These are phyloP conservation scores for Mrakia gelida DNA, from an alignment of 768 basidiomycete genomes.

Conservation along the genomic window DNA sequence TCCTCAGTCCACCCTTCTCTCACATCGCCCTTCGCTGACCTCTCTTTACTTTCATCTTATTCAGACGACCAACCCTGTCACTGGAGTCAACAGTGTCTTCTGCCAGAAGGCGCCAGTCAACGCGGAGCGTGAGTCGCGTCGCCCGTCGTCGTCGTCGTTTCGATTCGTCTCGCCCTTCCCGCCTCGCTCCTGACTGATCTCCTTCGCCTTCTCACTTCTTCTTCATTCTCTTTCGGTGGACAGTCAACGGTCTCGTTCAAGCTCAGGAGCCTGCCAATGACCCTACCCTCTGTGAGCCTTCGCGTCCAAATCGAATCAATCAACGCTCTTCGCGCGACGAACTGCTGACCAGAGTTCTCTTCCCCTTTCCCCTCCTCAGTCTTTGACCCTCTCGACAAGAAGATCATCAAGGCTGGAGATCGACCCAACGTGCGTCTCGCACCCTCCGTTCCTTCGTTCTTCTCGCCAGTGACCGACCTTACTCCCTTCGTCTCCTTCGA, in stretches of 20 bases:
- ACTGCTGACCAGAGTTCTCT: not conserved
- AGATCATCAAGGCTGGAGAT: slow-evolving; percentile 6
- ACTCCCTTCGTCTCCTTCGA: not conserved
- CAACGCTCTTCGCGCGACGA: too few relatives aligned
- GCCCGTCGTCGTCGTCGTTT: too few relatives aligned
- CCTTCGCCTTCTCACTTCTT: not conserved
- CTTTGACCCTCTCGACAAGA: slow-evolving; percentile 16
- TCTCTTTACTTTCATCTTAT: too few relatives aligned
- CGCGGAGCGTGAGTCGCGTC: slow-evolving; percentile 42
- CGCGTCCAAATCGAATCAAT: not conserved
- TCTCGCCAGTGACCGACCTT: not conserved
- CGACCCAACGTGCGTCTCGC: not conserved
- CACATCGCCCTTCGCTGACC: too few relatives aligned
- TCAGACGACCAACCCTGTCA: too few relatives aligned
- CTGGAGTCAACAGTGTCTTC: slow-evolving; percentile 43
- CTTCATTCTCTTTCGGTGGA: not conserved
- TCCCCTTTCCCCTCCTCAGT: not conserved
- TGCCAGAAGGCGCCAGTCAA: slow-evolving; percentile 57
- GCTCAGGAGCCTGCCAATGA: slow-evolving; percentile 52
- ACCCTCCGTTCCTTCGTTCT: not conserved
- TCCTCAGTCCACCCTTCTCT: too few relatives aligned
- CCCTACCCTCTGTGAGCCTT: slow-evolving; percentile 14
- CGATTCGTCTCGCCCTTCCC: too few relatives aligned
- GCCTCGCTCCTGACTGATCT: not conserved
- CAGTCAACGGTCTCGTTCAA: slow-evolving; percentile 55